phyloP scores from a whole-genome alignment of 805 yeast genomes.

The Wickerhamiella kurtzmanii region DNA sequence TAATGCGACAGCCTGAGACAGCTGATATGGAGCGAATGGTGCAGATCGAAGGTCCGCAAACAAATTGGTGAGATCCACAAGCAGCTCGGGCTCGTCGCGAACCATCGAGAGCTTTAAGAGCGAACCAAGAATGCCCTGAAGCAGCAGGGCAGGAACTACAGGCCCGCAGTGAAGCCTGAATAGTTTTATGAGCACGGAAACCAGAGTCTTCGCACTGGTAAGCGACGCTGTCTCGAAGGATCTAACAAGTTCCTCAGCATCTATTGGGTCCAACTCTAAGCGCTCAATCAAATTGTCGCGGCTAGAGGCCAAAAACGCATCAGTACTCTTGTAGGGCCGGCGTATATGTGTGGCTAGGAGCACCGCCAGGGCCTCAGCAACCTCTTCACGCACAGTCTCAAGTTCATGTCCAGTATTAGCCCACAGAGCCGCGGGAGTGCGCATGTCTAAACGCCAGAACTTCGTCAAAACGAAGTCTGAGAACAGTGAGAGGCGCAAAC shows the following conservation, averaged over 20 bases:
- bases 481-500: constrained; percentile 46
- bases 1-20: constrained; percentile 28
- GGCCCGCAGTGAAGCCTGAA: constrained; percentile 41
- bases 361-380: neutral
- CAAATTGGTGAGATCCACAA: constrained; percentile 32
- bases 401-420: constrained; percentile 47
- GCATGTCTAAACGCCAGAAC: constrained; percentile 34
- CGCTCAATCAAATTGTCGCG: neutral
- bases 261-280: neutral
- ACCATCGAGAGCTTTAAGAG: constrained; percentile 47
- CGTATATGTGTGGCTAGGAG: neutral
- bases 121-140: constrained; percentile 50
- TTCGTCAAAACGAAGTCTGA: constrained; percentile 37
- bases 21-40: constrained; percentile 32
- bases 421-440: constrained; percentile 32
- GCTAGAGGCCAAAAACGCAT: neutral
- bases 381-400: constrained; percentile 46
- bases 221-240: constrained; percentile 4
- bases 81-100: constrained; percentile 63
- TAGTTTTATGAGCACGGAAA: constrained; percentile 27
- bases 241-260: neutral
- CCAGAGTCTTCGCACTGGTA: constrained; percentile 9
- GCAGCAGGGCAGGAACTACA: constrained; percentile 39
- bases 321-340: neutral
- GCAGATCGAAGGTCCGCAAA: constrained; percentile 36